Base-by-base conservation (phyloP, 2,329 filamentous ascomycete species). In the Sporothrix curviconia region DNA sequence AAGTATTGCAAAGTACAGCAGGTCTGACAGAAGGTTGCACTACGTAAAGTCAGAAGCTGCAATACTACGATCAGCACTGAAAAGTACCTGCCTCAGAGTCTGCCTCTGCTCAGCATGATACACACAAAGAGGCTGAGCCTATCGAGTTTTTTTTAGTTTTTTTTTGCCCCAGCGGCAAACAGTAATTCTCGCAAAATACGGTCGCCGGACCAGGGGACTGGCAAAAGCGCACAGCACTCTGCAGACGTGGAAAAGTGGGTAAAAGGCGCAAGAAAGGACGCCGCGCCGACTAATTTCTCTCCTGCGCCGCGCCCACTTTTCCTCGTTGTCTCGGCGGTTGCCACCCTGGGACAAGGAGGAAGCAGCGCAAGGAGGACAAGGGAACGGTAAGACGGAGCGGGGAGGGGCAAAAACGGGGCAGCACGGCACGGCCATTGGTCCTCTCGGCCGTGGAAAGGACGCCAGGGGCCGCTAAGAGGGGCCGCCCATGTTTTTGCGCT, bases 301-400 rank as follows among this genome's bases (percentile, higher is more conserved):
- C 32, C 47, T 39, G 46, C 19, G 32, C 12, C 7, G 28, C 7
- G 19, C 8, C 47, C 47, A 51, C 47, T 51, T 39, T 50, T 51
- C 14, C 47, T 51, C 32, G 47, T 39, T 50, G 36, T 22, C 47
- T 51, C 32, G 47, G 47, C 47, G 47, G n/a, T 51, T 30, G 32
- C 47, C 47, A 50, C 36, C 5, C 3, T 11, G 5, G 6, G 7
- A 22, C 7, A 8, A 19, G 19, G 40, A 11, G 40, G 17, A 9
- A 22, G 40, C 11, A 9, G n/a, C 14, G n/a, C 37, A n/a, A 17
- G 37, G 17, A 40, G 22, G n/a, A 40, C 11, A 19, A 11, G 7
- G 17, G n/a, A 19, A 19, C n/a, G 17, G 42, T n/a, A 24, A 28
- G 43, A 46, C 14, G 28, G 44, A 34, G 44, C n/a, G 28, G 30